Evolutionary conservation across 371 early-diverging fungal genomes (phyloP).

Genomic region (Mucor indicus): DNA sequence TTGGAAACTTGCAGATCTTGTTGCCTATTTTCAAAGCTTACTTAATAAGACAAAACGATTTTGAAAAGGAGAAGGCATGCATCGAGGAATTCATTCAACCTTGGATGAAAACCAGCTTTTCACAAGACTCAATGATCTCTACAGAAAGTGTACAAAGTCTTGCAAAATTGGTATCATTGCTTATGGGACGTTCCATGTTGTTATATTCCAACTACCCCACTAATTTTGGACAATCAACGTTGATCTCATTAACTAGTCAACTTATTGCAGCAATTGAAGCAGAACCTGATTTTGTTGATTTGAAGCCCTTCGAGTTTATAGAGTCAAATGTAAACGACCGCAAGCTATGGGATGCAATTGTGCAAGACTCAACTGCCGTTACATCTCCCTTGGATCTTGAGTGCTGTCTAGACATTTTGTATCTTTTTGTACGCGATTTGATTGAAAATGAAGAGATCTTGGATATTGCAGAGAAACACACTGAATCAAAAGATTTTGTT

Average conservation of each 20-base stretch:
- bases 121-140: conserved; percentile 36
- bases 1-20: conserved; percentile 42
- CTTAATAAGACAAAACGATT: conserved; percentile 15
- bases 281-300: conserved; percentile 47
- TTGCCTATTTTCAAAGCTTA: conserved; percentile 40
- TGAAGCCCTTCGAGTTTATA: conserved; percentile 35
- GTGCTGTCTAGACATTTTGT: conserved; percentile 34
- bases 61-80: conserved; percentile 17
- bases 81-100: conserved; percentile 24
- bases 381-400: conserved; percentile 23
- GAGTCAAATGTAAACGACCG: conserved; percentile 7
- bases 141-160: conserved; percentile 37
- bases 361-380: background rate
- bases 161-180: conserved; percentile 25
- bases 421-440: conserved; percentile 25
- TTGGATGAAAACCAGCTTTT: conserved; percentile 26
- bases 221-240: conserved; percentile 15
- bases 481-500: too few species aligned
- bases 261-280: conserved; percentile 29
- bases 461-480: background rate
- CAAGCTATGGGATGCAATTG: conserved; percentile 8
- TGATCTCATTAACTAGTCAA: conserved; percentile 25
- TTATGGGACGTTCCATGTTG: conserved; percentile 25
- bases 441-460: conserved; percentile 16
- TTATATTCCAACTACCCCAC: background rate